Percentiles rank a stretch among this genome's conserved stretches.
These are phyloP conservation scores for Colletotrichum tropicale DNA, from an alignment of 2,329 filamentous ascomycete genomes.

Conservation along the genomic window DNA sequence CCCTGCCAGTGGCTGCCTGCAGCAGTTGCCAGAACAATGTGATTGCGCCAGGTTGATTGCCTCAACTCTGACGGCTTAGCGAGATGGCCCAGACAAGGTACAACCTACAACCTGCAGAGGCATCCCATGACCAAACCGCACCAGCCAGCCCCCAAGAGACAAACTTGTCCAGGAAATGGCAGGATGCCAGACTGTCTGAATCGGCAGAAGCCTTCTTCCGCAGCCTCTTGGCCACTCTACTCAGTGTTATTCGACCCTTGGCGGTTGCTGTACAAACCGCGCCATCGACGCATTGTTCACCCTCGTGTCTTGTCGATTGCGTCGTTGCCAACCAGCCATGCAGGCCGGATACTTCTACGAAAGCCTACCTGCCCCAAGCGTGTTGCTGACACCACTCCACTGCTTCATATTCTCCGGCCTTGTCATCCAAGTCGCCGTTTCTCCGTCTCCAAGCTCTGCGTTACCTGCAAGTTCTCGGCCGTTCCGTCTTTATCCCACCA, in stretches of 20 bases:
- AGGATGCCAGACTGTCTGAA: not conserved
- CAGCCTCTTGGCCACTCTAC: not conserved
- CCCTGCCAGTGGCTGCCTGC: not conserved
- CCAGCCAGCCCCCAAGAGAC: not conserved
- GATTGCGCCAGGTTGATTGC: slow-evolving; percentile 2
- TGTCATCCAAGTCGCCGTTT: not conserved
- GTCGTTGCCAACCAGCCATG: not conserved
- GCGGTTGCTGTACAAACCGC: not conserved
- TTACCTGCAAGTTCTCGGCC: not conserved
- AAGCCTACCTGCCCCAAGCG: not conserved
- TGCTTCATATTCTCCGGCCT: not conserved
- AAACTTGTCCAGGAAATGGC: not conserved
- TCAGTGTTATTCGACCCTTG: not conserved
- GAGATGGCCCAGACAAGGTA: not conserved
- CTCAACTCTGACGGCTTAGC: not conserved
- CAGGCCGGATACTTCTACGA: not conserved
- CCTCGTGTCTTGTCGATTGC: not conserved
- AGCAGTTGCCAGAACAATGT: not conserved
- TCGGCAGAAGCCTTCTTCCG: not conserved
- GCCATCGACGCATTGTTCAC: not conserved
- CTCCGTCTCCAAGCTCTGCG: not conserved
- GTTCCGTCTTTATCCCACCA: not conserved
- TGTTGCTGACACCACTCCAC: not conserved
- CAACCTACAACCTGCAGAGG: not conserved
- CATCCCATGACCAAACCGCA: not conserved